Percentiles rank a stretch among this genome's conserved stretches.
Evolutionary conservation across 371 early-diverging fungal genomes (phyloP).

Genomic region (Rhizopus microsporus): DNA sequence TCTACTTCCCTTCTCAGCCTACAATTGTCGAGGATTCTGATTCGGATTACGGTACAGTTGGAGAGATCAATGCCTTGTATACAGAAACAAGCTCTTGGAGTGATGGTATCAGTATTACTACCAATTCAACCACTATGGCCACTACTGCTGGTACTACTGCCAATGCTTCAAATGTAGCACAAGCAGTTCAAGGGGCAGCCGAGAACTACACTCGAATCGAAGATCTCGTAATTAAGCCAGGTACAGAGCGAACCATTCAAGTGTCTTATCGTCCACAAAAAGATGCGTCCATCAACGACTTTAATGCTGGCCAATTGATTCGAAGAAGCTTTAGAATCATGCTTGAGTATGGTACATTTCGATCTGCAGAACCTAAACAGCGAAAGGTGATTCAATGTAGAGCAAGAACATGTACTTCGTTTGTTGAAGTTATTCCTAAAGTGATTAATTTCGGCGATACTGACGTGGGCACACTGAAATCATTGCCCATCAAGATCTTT

Average conservation of each 20-base stretch:
- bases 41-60: conserved; percentile 17
- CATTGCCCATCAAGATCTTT: conserved; percentile 76
- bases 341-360: conserved; percentile 67
- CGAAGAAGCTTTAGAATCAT: conserved; percentile 78
- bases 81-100: conserved; percentile 18
- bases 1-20: conserved; percentile 11
- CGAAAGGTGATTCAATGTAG: conserved; percentile 90
- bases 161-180: background rate
- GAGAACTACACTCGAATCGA: conserved; percentile 74
- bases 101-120: background rate
- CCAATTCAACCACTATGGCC: background rate
- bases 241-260: conserved; percentile 80
- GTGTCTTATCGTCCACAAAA: conserved; percentile 79
- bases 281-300: conserved; percentile 58
- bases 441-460: conserved; percentile 93
- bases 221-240: conserved; percentile 85
- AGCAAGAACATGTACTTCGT: conserved; percentile 90
- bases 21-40: conserved; percentile 27
- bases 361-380: conserved; percentile 62
- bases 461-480: conserved; percentile 92
- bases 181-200: background rate
- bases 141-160: background rate
- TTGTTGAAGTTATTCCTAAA: conserved; percentile 84
- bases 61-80: conserved; percentile 1
- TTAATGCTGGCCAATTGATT: conserved; percentile 77